Percentiles rank a stretch among this genome's conserved stretches.
Evolutionary conservation across 768 basidiomycete species (phyloP).

Genomic region (Galerina sulciceps): DNA sequence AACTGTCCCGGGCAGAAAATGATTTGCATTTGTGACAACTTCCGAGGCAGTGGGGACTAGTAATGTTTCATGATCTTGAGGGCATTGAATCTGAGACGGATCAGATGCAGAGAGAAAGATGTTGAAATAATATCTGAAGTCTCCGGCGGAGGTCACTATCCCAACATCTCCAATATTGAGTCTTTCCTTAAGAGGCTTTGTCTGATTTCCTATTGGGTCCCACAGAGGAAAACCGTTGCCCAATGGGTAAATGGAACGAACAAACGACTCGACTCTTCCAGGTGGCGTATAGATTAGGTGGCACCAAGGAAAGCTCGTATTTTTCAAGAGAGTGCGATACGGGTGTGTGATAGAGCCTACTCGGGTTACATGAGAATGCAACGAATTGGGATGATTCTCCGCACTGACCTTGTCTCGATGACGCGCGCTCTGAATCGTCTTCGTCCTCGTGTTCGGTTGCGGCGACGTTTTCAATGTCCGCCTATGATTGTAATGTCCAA

Average conservation of each 20-base stretch:
- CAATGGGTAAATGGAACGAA: background rate
- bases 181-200: background rate
- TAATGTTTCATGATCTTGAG: background rate
- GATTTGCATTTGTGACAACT: too few relatives aligned
- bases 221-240: background rate
- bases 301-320: background rate
- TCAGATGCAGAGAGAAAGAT: background rate
- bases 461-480: too few relatives aligned
- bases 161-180: constrained; percentile 12
- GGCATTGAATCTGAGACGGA: background rate
- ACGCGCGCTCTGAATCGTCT: too few relatives aligned
- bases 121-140: constrained; percentile 12
- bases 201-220: background rate
- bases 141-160: background rate
- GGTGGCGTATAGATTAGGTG: background rate
- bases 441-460: too few relatives aligned
- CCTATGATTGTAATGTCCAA: too few relatives aligned
- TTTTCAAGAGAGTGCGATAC: background rate
- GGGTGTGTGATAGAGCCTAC: background rate
- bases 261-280: background rate
- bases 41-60: background rate
- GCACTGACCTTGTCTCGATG: too few relatives aligned
- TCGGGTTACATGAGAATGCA: too few relatives aligned
- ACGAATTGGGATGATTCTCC: too few relatives aligned
- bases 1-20: too few relatives aligned